These are phyloP conservation scores for Cercospora sesami DNA, from an alignment of 2,329 filamentous ascomycete species.

Conservation along the genomic window DNA sequence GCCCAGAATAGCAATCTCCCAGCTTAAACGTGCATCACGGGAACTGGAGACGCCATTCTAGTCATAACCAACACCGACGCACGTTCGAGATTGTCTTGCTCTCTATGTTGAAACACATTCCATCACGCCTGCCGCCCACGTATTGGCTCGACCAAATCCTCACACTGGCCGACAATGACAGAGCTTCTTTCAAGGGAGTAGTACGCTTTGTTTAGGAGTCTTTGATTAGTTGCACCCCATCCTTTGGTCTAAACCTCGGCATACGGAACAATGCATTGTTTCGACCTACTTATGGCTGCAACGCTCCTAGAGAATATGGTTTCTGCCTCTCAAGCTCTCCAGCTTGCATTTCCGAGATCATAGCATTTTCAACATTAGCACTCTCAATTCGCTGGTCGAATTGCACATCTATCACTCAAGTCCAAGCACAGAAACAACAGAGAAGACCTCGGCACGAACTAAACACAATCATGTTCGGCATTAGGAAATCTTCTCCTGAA, in stretches of 20 bases:
- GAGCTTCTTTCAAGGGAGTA: background rate
- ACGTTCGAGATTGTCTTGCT: background rate
- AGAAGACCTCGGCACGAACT: background rate
- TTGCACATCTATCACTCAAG: background rate
- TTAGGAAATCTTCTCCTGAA: background rate
- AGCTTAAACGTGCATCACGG: background rate
- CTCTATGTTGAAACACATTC: background rate
- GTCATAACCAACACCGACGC: background rate
- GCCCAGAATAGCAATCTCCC: background rate
- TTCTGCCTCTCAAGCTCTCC: background rate
- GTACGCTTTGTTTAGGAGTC: background rate
- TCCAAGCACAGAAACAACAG: background rate
- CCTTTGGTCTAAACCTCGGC: background rate
- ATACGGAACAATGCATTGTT: background rate
- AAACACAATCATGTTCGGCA: constrained; percentile 3
- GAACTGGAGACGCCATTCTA: background rate
- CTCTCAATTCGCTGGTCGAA: constrained; percentile 4
- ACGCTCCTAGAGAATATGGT: background rate
- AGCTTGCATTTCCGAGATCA: background rate
- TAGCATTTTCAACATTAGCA: background rate
- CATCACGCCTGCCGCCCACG: background rate
- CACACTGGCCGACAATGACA: background rate
- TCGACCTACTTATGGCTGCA: background rate
- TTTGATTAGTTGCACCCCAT: background rate
- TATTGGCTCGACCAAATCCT: background rate